A percentile compares a stretch with the other conserved stretches of the same genome.
These are phyloP conservation scores for Brassica cretica DNA, from an alignment of 345 rosid species.

Conservation along the genomic window DNA sequence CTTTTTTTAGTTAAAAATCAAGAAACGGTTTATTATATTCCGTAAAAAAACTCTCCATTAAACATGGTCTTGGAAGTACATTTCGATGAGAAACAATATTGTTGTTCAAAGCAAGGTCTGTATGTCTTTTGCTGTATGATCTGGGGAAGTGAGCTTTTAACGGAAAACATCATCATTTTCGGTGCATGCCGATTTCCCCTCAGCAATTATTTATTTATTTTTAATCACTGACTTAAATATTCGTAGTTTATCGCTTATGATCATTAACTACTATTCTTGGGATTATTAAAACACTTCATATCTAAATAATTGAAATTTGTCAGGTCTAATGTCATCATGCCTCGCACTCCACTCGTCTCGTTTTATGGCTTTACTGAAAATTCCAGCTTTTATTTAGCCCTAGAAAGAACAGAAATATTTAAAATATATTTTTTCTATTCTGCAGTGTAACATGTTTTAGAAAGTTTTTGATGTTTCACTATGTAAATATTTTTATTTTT, in stretches of 20 bases:
- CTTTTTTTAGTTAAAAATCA: too few species aligned
- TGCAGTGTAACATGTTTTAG: too few species aligned
- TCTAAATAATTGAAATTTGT: constrained; percentile 45
- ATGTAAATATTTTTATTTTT: too few species aligned
- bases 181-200: constrained; percentile 39
- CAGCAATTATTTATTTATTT: background rate
- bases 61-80: constrained; percentile 10
- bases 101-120: constrained; percentile 32
- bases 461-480: too few species aligned
- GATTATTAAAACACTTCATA: constrained; percentile 44
- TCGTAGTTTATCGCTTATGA: constrained; percentile 14
- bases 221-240: constrained; percentile 27
- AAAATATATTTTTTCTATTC: background rate
- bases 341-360: constrained; percentile 50
- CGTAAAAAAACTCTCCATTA: too few species aligned
- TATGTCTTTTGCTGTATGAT: constrained; percentile 33
- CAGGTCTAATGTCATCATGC: constrained; percentile 55
- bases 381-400: constrained; percentile 33
- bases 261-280: constrained; percentile 35
- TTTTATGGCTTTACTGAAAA: constrained; percentile 40
- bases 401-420: background rate
- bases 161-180: constrained; percentile 38
- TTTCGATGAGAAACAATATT: constrained; percentile 27
- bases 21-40: too few species aligned
- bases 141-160: constrained; percentile 37